phyloP scores from a whole-genome alignment of 2,329 filamentous ascomycete species.

The Stagonosporopsis rhizophila region DNA sequence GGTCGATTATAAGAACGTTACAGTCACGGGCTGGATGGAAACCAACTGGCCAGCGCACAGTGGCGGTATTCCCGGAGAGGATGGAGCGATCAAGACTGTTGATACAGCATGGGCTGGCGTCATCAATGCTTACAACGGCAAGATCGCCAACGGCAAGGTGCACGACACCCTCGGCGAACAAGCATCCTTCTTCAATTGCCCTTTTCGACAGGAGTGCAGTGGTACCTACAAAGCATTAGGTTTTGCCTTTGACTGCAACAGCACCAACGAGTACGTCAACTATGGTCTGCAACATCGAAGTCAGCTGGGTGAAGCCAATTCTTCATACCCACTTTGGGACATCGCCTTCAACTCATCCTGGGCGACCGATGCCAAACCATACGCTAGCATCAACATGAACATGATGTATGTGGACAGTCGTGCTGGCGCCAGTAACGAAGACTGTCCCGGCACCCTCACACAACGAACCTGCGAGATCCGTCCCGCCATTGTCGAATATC shows the following conservation, averaged over 20 bases:
- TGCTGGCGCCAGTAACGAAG: conserved; percentile 7
- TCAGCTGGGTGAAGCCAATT: conserved; percentile 2
- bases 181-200: conserved; percentile 31
- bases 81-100: conserved; percentile 27
- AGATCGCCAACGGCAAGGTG: conserved; percentile 34
- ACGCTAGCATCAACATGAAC: conserved; percentile 25
- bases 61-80: conserved; percentile 31
- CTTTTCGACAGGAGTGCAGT: conserved; percentile 30
- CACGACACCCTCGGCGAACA: conserved; percentile 23
- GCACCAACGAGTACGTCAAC: conserved; percentile 21
- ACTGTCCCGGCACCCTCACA: conserved; percentile 28
- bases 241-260: conserved; percentile 28
- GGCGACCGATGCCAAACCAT: conserved; percentile 19
- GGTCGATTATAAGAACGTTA: conserved; percentile 25
- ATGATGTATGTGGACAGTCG: conserved; percentile 33
- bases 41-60: conserved; percentile 22
- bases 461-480: conserved; percentile 26
- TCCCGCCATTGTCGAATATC: conserved; percentile 31
- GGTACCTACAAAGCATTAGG: conserved; percentile 26
- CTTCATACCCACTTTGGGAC: conserved; percentile 28
- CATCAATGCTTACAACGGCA: conserved; percentile 30
- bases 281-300: conserved; percentile 25
- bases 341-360: conserved; percentile 24
- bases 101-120: conserved; percentile 29
- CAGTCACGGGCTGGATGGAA: conserved; percentile 31